Evolutionary conservation across 768 basidiomycete species (phyloP), one percentile per base, ranked within the genome.

Genomic region (Butyriboletus loyo): DNA sequence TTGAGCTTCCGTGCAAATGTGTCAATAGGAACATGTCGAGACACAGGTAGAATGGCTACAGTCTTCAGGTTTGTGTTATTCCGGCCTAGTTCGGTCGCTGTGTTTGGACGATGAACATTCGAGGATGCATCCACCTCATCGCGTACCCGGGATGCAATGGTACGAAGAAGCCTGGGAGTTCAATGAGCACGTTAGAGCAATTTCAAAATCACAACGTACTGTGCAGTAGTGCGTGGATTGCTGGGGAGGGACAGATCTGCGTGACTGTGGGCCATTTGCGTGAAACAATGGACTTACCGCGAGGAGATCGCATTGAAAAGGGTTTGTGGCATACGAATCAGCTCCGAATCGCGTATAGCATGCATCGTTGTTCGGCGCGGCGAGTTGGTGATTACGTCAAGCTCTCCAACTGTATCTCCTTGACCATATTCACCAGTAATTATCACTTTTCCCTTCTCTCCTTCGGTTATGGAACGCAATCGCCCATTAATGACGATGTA

Each of bases 401-500:
- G 78, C 70, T 99, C 97, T 24, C 97, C 97, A 44, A 98, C 93
- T 0, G 91, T 90, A 64, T 98, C 96, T 10, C 94, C 95, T 70
- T 98, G 95, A 35, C 97, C 97, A 63, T 96, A 96, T 74, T 99
- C 97, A 8, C 85, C 91, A 2, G 88, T 77, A 43, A 98, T 94
- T 10, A 81, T 81, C 34, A 96, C 85, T 32, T 79, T 84, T 6
- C 89, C 92, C 27, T 75, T 78, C 25, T 87, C 84, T 22, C 82
- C 83, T 63, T 98, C 94, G 14, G 83, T 79, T 53, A 98, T 87
- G 2, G 93, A 90, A 55, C 97, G 84, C 17, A 99, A 74, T 60
- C 97, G 93, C 44, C 97, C 97, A 65, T 98, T 96, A 66, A 96
- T 91, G 56, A 96, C 97, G 53, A 99, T 97, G 68, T 97, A 98